A percentile compares a stretch with the other conserved stretches of the same genome.
Evolutionary conservation across 345 rosid genomes (phyloP).

Genomic region (Lagerstroemia speciosa): DNA sequence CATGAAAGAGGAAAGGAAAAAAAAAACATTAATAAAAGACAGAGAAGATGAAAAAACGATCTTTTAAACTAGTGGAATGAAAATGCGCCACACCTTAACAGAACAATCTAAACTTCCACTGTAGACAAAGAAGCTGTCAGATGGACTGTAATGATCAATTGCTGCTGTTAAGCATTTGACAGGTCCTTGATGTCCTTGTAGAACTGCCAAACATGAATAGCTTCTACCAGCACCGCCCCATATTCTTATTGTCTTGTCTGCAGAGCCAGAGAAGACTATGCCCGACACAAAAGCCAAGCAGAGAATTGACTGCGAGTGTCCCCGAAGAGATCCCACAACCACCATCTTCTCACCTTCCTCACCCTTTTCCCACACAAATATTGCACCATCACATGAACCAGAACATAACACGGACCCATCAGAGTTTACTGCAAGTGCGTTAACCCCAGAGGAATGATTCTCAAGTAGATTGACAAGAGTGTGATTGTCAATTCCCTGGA

Average conservation of each 20-base stretch:
- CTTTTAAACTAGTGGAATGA: conserved; percentile 25
- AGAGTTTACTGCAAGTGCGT: conserved; percentile 59
- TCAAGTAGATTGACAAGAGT: conserved; percentile 39
- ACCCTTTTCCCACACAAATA: conserved; percentile 61
- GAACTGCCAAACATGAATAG: conserved; percentile 49
- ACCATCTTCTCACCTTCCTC: conserved; percentile 26
- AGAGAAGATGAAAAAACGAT: neutral
- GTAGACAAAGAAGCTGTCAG: conserved; percentile 39
- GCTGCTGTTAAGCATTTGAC: conserved; percentile 78
- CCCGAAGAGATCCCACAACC: conserved; percentile 51
- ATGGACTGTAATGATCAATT: conserved; percentile 19
- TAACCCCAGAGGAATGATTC: conserved; percentile 68
- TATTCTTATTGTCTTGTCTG: conserved; percentile 64
- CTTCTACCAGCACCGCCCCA: conserved; percentile 44
- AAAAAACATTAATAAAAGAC: neutral
- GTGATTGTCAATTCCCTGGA: conserved; percentile 41
- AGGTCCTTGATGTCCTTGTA: conserved; percentile 80
- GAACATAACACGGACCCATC: conserved; percentile 54
- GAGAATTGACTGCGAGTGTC: conserved; percentile 66
- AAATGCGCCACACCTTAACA: conserved; percentile 71
- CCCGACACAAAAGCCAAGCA: conserved; percentile 50
- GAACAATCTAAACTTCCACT: conserved; percentile 88
- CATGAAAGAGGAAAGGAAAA: neutral
- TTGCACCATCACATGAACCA: conserved; percentile 66
- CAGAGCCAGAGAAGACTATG: conserved; percentile 76